Evolutionary conservation across 2,329 filamentous ascomycete species (phyloP).

Genomic region (Amylocarpus encephaloides): DNA sequence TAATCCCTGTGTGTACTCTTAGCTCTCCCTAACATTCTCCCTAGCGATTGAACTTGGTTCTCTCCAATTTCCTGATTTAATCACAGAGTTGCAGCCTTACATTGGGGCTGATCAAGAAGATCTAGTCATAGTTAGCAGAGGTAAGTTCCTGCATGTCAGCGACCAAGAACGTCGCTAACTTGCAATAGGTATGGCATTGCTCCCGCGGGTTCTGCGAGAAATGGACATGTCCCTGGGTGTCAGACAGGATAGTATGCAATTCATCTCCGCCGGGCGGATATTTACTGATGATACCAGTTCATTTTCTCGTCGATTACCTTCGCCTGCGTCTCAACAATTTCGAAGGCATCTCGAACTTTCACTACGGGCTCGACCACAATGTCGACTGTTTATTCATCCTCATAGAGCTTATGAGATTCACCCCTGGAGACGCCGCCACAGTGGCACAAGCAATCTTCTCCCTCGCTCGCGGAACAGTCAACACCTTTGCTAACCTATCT

Average conservation of each 20-base stretch:
- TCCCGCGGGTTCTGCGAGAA: conserved; percentile 13
- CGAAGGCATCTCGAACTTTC: conserved; percentile 10
- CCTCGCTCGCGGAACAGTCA: conserved; percentile 7
- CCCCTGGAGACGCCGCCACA: conserved; percentile 12
- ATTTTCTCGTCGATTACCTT: conserved; percentile 20
- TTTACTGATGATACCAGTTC: conserved; percentile 10
- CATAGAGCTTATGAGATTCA: conserved; percentile 13
- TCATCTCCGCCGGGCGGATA: neutral
- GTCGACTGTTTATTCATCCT: conserved; percentile 12
- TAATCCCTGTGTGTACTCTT: no score
- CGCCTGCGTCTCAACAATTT: conserved; percentile 9
- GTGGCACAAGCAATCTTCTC: conserved; percentile 18
- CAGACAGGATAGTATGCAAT: conserved; percentile 16
- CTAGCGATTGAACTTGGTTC: conserved; percentile 16
- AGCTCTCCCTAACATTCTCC: neutral
- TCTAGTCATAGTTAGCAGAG: conserved; percentile 16
- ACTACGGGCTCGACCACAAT: conserved; percentile 20
- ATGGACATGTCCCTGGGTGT: conserved; percentile 10
- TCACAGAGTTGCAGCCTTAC: conserved; percentile 17
- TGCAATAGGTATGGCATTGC: conserved; percentile 5
- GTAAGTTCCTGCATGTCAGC: conserved; percentile 1
- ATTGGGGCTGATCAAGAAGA: conserved; percentile 16
- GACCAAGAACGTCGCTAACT: conserved; percentile 4
- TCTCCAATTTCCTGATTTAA: conserved; percentile 10
- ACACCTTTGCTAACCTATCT: conserved; percentile 16